Evolutionary conservation across 495 filamentous ascomycete genomes (phyloP).

Genomic region (Penicillium cinerascens): DNA sequence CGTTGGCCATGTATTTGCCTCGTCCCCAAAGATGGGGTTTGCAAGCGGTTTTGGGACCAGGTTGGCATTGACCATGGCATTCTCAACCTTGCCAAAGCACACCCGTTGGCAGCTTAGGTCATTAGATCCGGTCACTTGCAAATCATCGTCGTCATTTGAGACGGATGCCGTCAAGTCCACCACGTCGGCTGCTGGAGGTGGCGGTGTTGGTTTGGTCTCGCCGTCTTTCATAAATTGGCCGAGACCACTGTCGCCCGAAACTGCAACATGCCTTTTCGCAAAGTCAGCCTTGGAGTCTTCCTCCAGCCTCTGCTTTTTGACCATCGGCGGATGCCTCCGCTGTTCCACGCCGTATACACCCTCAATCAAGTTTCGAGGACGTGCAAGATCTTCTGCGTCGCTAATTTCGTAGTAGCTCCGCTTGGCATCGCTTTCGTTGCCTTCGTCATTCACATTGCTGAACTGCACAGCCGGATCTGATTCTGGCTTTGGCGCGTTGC

Average conservation of each 20-base stretch:
- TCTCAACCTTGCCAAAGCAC: constrained; percentile 79
- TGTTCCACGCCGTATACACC: constrained; percentile 67
- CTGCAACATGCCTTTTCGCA: constrained; percentile 38
- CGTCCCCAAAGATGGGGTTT: constrained; percentile 43
- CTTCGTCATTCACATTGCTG: constrained; percentile 16
- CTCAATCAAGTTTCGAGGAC: constrained; percentile 53
- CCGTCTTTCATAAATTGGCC: constrained; percentile 62
- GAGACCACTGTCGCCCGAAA: constrained; percentile 51
- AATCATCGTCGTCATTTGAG: constrained; percentile 41
- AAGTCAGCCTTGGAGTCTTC: constrained; percentile 38
- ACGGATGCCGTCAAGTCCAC: constrained; percentile 62
- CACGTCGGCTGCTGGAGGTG: constrained; percentile 30
- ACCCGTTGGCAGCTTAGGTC: constrained; percentile 59
- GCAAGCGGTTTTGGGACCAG: constrained; percentile 61
- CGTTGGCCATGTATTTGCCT: constrained; percentile 56
- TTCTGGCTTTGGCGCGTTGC: constrained; percentile 2
- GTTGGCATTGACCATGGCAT: constrained; percentile 63
- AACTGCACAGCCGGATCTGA: constrained; percentile 29
- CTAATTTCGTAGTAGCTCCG: constrained; percentile 28
- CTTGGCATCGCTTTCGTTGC: constrained; percentile 26
- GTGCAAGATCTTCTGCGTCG: constrained; percentile 19
- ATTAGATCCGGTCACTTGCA: constrained; percentile 42
- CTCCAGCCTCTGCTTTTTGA: constrained; percentile 63
- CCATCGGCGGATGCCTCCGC: constrained; percentile 51
- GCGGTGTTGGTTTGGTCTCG: constrained; percentile 28